These are phyloP conservation scores for Venturiaceae sp. DNA, from an alignment of 2,329 filamentous ascomycete species.

Conservation along the genomic window DNA sequence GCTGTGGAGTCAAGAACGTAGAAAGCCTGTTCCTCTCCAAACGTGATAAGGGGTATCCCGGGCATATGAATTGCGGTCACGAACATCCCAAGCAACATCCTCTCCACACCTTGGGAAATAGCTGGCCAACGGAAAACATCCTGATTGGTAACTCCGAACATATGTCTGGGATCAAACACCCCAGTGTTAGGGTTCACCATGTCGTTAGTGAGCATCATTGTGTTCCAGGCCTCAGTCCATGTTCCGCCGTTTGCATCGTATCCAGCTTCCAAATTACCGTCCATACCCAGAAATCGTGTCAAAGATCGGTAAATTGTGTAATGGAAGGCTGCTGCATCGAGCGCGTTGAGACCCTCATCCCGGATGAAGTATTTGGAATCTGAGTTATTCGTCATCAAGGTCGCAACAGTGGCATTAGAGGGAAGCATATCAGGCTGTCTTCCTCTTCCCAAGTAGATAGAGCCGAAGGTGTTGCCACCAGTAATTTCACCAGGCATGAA, in stretches of 20 bases:
- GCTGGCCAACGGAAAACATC: conserved; percentile 57
- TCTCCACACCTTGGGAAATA: conserved; percentile 45
- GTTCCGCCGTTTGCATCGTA: conserved; percentile 42
- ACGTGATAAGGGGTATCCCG: conserved; percentile 50
- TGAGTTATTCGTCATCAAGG: conserved; percentile 33
- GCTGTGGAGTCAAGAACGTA: conserved; percentile 56
- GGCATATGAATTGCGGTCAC: conserved; percentile 51
- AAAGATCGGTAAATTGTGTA: conserved; percentile 51
- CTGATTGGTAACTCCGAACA: conserved; percentile 57
- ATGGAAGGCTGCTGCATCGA: conserved; percentile 51
- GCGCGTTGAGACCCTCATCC: conserved; percentile 38
- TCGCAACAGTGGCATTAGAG: conserved; percentile 33
- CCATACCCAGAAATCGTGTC: conserved; percentile 49
- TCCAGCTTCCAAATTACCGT: conserved; percentile 44
- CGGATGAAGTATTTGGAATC: conserved; percentile 36
- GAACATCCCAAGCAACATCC: conserved; percentile 48
- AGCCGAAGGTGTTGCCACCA: conserved; percentile 49
- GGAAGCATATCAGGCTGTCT: conserved; percentile 36
- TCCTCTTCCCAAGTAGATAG: conserved; percentile 51
- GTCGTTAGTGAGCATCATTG: conserved; percentile 48
- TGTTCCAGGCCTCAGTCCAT: conserved; percentile 42
- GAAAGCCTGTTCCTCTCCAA: conserved; percentile 58
- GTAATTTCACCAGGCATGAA: conserved; percentile 54
- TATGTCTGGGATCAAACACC: conserved; percentile 52
- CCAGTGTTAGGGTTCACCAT: conserved; percentile 50